A percentile compares a stretch with the other conserved stretches of the same genome.
Conservation (phyloP, 2,329 filamentous ascomycete species). For the Hypoxylon sp. region DNA sequence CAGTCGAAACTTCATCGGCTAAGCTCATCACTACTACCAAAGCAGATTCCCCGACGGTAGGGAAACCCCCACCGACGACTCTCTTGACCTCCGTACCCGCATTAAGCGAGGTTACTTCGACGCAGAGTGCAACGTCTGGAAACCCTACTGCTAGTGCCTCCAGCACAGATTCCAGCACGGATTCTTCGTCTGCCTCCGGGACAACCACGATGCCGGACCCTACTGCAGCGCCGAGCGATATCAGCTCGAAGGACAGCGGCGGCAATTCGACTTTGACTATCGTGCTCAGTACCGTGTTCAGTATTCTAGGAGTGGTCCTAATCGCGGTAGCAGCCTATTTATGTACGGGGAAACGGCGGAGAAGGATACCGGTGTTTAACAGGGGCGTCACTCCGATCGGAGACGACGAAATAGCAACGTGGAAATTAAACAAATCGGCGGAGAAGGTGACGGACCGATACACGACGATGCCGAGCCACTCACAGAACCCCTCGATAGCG, state of each 20-base stretch:
- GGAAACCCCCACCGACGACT: conserved; percentile 20
- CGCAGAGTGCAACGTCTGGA: conserved; percentile 11
- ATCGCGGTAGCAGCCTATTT: conserved; percentile 49
- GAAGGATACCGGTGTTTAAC: conserved; percentile 54
- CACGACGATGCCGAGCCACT: conserved; percentile 40
- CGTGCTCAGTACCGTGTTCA: conserved; percentile 58
- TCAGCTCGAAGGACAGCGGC: conserved; percentile 25
- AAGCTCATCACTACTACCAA: conserved; percentile 26
- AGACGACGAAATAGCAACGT: conserved; percentile 71
- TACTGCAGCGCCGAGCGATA: conserved; percentile 14
- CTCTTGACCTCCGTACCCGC: conserved; percentile 25
- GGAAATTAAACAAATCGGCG: conserved; percentile 56
- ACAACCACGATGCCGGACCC: conserved; percentile 25
- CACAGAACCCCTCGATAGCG: conserved; percentile 49
- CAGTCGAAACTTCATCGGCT: conserved; percentile 15
- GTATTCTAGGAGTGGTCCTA: conserved; percentile 54
- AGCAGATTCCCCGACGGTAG: conserved; percentile 16
- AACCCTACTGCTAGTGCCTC: conserved; percentile 4
- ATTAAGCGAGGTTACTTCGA: conserved; percentile 10
- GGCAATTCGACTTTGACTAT: conserved; percentile 57
- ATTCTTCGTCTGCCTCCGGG: conserved; percentile 8
- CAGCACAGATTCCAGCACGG: conserved; percentile 10
- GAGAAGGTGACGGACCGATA: conserved; percentile 44
- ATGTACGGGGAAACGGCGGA: conserved; percentile 52
- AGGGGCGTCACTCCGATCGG: conserved; percentile 68